A percentile compares a stretch with the other conserved stretches of the same genome.
Conservation (phyloP, 257 asterid species). For the Nicotiana undulata region DNA sequence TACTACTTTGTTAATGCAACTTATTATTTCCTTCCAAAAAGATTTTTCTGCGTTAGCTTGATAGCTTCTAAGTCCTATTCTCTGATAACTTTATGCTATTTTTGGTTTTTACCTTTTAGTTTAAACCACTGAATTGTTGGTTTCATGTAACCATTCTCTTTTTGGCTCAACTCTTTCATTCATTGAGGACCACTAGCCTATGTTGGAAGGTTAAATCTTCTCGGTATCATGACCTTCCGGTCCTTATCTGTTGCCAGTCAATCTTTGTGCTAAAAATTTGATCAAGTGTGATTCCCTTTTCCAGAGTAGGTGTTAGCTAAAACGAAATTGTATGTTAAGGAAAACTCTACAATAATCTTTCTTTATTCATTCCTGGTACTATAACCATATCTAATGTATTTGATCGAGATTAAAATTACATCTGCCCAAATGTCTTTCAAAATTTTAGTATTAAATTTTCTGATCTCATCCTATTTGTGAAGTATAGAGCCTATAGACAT, state of each 20-base stretch:
- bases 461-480: not conserved
- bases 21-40: not conserved
- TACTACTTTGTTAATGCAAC: not conserved
- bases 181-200: not conserved
- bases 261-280: not conserved
- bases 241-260: not conserved
- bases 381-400: not conserved
- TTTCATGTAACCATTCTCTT: not conserved
- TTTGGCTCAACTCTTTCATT: not conserved
- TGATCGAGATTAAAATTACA: not conserved
- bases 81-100: not conserved
- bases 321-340: not conserved
- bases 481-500: not conserved
- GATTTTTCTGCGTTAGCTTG: not conserved
- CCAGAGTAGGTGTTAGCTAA: not conserved
- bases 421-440: not conserved
- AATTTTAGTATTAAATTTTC: not conserved
- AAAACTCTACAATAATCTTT: not conserved
- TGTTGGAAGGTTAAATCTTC: not conserved
- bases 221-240: not conserved
- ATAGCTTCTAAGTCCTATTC: not conserved
- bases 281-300: not conserved
- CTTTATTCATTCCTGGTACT: not conserved
- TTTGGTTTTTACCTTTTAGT: not conserved
- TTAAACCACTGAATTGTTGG: not conserved